phyloP scores from a whole-genome alignment of 345 rosid species.

The Litchi chinensis region DNA sequence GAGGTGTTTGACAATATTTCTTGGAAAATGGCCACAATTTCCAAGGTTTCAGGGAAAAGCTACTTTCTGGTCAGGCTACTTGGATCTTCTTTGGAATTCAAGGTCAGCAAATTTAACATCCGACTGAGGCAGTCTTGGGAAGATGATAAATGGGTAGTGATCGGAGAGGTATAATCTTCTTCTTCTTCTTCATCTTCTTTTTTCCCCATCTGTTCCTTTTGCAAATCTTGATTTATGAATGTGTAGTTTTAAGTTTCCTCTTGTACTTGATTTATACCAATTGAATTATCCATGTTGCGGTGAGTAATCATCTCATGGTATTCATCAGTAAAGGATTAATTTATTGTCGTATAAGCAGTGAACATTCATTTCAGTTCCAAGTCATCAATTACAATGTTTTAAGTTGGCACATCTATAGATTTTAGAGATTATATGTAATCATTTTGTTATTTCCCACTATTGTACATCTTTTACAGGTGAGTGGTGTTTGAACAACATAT shows the following conservation, averaged over 20 bases:
- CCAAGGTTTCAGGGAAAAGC: conserved; percentile 47
- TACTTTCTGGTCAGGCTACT: conserved; percentile 57
- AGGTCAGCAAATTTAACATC: conserved; percentile 44
- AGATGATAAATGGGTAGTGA: conserved; percentile 59
- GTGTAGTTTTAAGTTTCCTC: conserved; percentile 3
- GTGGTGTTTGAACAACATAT: neutral
- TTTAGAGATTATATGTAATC: neutral
- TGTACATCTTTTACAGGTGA: neutral
- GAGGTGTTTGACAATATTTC: conserved; percentile 64
- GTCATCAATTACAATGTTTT: neutral
- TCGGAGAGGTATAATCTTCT: conserved; percentile 51
- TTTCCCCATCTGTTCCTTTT: neutral
- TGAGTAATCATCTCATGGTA: neutral
- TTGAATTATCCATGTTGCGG: neutral
- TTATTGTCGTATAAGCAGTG: neutral
- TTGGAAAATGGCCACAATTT: conserved; percentile 82
- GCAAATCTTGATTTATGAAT: conserved; percentile 2
- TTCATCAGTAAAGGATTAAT: neutral
- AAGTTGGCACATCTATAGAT: neutral
- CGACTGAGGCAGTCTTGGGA: conserved; percentile 79
- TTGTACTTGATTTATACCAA: neutral
- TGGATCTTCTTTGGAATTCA: conserved; percentile 64
- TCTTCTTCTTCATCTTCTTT: neutral
- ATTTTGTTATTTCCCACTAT: neutral
- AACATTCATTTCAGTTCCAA: conserved; percentile 7